A percentile compares a stretch with the other conserved stretches of the same genome.
These are phyloP conservation scores for Helicocarpus griseus DNA, from an alignment of 2,329 filamentous ascomycete species.

Conservation along the genomic window DNA sequence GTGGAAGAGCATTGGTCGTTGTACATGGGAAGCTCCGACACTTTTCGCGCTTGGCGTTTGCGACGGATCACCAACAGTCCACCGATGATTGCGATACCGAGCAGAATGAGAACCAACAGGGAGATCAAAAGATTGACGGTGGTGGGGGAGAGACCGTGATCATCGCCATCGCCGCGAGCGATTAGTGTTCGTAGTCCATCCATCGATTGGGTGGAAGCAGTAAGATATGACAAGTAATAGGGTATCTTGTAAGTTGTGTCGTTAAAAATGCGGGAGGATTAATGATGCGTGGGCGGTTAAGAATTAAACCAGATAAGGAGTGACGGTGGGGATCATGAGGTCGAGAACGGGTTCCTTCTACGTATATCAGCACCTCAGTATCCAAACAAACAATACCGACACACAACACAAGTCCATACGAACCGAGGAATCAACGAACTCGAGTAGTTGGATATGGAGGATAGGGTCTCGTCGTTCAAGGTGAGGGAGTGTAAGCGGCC, in stretches of 20 bases:
- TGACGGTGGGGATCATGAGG: neutral
- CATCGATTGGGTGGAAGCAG: conserved; percentile 22
- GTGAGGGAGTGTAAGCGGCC: conserved; percentile 8
- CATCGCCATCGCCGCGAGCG: conserved; percentile 37
- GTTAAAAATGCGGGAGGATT: too few relatives aligned
- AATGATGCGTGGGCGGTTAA: too few relatives aligned
- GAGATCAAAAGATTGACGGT: conserved; percentile 70
- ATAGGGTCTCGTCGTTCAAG: neutral
- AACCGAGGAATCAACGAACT: neutral
- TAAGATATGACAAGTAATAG: too few relatives aligned
- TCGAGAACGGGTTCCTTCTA: neutral
- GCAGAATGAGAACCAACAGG: conserved; percentile 66
- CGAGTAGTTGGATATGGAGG: neutral
- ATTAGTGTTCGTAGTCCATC: conserved; percentile 38
- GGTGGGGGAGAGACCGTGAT: conserved; percentile 45
- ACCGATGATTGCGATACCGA: conserved; percentile 58
- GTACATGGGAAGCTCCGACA: conserved; percentile 56
- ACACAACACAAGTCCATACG: neutral
- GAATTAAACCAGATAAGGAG: too few relatives aligned
- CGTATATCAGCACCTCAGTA: too few relatives aligned
- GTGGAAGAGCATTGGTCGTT: conserved; percentile 44
- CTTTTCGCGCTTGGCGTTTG: conserved; percentile 47
- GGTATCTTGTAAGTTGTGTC: too few relatives aligned
- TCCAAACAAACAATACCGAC: too few relatives aligned
- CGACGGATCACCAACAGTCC: conserved; percentile 65